Evolutionary conservation across 2,329 filamentous ascomycete species (phyloP).

Genomic region (Emergomyces orientalis): DNA sequence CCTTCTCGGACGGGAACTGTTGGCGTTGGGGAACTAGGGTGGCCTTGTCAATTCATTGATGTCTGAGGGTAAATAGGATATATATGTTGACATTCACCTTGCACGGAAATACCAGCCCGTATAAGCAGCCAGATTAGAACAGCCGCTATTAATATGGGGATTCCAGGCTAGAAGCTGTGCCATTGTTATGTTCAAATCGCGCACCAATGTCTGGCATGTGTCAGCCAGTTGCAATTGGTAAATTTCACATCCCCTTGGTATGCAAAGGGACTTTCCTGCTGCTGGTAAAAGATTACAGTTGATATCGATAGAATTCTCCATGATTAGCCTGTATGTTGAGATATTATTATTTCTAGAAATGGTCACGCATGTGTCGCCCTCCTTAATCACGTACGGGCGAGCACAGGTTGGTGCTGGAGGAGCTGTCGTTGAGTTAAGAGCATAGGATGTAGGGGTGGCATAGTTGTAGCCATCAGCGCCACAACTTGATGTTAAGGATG

Average conservation of each 20-base stretch:
- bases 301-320: not conserved
- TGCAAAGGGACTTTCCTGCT: conserved; percentile 3
- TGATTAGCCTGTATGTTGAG: not conserved
- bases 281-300: not conserved
- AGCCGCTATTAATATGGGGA: conserved; percentile 13
- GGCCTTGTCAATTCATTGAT: not conserved
- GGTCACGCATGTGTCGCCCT: not conserved
- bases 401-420: conserved; percentile 4
- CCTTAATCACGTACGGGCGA: not conserved
- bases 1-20: not conserved
- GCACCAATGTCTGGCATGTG: conserved; percentile 11
- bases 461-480: conserved; percentile 10
- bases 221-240: conserved; percentile 11
- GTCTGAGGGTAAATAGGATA: not conserved
- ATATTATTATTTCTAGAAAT: not conserved
- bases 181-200: conserved; percentile 9
- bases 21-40: not conserved
- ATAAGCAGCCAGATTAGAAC: conserved; percentile 12
- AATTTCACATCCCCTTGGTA: conserved; percentile 10
- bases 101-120: conserved; percentile 1
- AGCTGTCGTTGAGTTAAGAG: conserved; percentile 7
- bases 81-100: not conserved
- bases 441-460: conserved; percentile 11
- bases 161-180: conserved; percentile 15
- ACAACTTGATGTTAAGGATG: conserved; percentile 9